Conservation (phyloP, 140 eudicot genomes). For the Bidens hawaiensis region DNA sequence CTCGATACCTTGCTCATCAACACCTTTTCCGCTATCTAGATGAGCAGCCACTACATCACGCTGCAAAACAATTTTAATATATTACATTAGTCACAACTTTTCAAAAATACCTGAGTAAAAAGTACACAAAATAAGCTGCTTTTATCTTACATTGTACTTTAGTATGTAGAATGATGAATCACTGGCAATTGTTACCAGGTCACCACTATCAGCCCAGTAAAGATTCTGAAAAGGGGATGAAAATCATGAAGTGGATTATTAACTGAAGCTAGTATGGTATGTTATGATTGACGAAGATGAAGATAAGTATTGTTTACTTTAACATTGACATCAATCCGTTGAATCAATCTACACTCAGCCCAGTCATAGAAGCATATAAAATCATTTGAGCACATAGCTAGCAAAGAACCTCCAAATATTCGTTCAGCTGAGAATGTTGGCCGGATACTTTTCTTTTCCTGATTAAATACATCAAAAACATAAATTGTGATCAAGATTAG, state of each 20-base stretch:
- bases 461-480: slow-evolving; percentile 4
- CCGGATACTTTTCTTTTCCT: slow-evolving; percentile 96
- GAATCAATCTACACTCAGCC: slow-evolving; percentile 94
- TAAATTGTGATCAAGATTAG: not conserved
- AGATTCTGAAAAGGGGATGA: slow-evolving; percentile 52
- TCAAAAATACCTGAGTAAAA: not conserved
- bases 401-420: slow-evolving; percentile 72
- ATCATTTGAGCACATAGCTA: slow-evolving; percentile 93
- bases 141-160: slow-evolving; percentile 64
- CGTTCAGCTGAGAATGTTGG: slow-evolving; percentile 95
- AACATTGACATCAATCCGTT: slow-evolving; percentile 85
- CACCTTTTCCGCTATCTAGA: slow-evolving; percentile 84
- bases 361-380: slow-evolving; percentile 97
- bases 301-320: slow-evolving; percentile 52
- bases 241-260: slow-evolving; percentile 4
- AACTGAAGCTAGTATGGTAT: slow-evolving; percentile 9
- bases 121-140: slow-evolving; percentile 2
- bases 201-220: slow-evolving; percentile 99
- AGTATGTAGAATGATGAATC: slow-evolving; percentile 88
- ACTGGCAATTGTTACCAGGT: slow-evolving; percentile 85
- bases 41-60: slow-evolving; percentile 87
- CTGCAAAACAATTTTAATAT: slow-evolving; percentile 41
- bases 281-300: not conserved
- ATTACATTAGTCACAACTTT: not conserved
- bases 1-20: slow-evolving; percentile 89